Evolutionary conservation across 208 protist species (phyloP), one percentile per base, ranked within the genome.

Genomic region (Leishmania aethiopica): DNA sequence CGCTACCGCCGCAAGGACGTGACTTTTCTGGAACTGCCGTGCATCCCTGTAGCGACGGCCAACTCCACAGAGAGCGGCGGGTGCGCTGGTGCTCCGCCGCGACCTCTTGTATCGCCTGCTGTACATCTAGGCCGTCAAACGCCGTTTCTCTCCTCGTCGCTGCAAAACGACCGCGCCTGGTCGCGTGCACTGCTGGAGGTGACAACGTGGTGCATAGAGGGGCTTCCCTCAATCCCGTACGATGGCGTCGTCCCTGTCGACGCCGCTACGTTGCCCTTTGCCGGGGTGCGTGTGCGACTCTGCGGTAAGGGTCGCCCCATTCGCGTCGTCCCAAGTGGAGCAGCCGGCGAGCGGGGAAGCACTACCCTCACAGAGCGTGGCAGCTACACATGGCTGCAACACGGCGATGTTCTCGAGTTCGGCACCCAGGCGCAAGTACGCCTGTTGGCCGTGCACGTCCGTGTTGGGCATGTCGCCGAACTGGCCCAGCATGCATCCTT

Each of bases 171-270:
- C 37, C 83, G 83, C 10, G 55, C 62, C 51, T 86, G 83, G 83
- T 86, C 83, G 2, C 83, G 83, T 7, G 59, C 49, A 42, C 57
- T 82, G 2, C 32, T 86, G 19, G 83, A 86, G 57, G 73, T 86
- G 32, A 86, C 83, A n/a, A 80, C 83, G 37, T 86, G 83, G 83
- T 86, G 78, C 74, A 86, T 86, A 37, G 55, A 86, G 42, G 83
- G 83, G 13, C 77, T 86, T 4, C 25, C 78, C 59, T 57, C 77
- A 22, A 45, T n/a, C 49, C 13, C 73, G 32, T 28, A 47, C 28
- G 76, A 57, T 17, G 40, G 15, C 25, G 40, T 79, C 17, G 17
- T 37, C 73, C 73, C 83, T 19, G 62, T 86, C 42, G 83, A 86
- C 17, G 77, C 60, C 1, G 45, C 78, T 13, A 32, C 74, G 8